phyloP scores from a whole-genome alignment of 2,329 filamentous ascomycete species.

The Cordyceps pruinosa region DNA sequence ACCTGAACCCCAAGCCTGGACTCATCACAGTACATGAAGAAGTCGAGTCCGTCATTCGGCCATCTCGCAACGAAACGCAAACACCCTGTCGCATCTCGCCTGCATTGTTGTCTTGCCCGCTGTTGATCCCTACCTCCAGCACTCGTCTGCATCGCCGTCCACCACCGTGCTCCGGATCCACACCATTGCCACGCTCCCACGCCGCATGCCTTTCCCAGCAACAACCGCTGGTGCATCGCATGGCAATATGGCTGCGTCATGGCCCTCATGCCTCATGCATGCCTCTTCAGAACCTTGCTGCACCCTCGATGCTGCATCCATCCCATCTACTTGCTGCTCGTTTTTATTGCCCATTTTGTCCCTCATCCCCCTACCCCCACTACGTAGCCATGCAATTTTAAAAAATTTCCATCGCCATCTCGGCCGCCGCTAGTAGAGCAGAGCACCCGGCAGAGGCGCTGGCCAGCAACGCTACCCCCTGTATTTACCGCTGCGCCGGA shows the following conservation, averaged over 20 bases:
- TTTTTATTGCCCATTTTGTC: background rate
- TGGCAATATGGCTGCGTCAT: background rate
- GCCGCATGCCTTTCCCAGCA: background rate
- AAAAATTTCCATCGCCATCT: background rate
- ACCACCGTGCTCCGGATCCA: background rate
- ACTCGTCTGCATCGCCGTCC: background rate
- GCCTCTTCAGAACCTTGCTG: background rate
- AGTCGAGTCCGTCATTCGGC: background rate
- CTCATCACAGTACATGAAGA: too few relatives aligned
- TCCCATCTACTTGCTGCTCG: background rate
- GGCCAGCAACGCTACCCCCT: background rate
- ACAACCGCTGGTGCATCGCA: background rate
- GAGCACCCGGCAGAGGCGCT: background rate
- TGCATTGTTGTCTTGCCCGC: background rate
- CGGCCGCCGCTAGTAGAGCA: background rate
- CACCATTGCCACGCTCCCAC: background rate
- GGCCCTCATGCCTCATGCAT: background rate
- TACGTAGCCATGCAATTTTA: conserved; percentile 1
- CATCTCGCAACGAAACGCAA: background rate
- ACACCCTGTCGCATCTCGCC: background rate
- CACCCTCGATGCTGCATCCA: background rate
- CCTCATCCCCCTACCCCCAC: background rate
- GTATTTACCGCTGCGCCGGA: background rate
- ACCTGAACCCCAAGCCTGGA: too few relatives aligned
- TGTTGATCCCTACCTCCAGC: background rate